phyloP scores from a whole-genome alignment of 768 basidiomycete species.

The Lactarius sanguifluus region DNA sequence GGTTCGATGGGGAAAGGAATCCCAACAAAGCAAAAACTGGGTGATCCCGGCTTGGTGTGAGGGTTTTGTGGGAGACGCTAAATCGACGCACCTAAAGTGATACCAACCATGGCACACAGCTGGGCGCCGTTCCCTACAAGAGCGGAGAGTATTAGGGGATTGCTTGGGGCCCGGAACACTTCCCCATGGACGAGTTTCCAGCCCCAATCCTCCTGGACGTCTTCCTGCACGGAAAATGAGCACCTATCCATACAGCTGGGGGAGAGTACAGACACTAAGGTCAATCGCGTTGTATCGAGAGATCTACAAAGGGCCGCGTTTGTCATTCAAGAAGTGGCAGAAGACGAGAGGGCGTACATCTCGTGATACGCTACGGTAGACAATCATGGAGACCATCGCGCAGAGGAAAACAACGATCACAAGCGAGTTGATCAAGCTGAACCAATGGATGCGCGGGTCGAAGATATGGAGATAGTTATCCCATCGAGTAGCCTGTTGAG shows the following conservation, averaged over 20 bases:
- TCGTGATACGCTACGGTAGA: conserved; percentile 80
- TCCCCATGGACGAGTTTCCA: conserved; percentile 98
- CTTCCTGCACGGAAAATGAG: conserved; percentile 56
- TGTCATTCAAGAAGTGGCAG: neutral
- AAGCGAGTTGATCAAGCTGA: conserved; percentile 89
- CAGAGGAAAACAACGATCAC: conserved; percentile 91
- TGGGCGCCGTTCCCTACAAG: conserved; percentile 92
- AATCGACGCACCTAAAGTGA: conserved; percentile 68
- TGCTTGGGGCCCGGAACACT: conserved; percentile 82
- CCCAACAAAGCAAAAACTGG: conserved; percentile 88
- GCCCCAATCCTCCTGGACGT: conserved; percentile 96
- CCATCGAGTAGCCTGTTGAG: conserved; percentile 83
- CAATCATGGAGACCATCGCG: conserved; percentile 89
- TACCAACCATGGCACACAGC: conserved; percentile 78
- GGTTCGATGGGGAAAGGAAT: conserved; percentile 93
- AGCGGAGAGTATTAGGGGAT: conserved; percentile 76
- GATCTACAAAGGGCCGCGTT: conserved; percentile 48
- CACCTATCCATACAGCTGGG: neutral
- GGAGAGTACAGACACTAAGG: conserved; percentile 59
- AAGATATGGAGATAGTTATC: conserved; percentile 94
- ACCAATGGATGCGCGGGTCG: conserved; percentile 95
- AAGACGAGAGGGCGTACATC: conserved; percentile 55
- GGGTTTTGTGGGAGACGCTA: neutral
- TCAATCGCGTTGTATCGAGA: conserved; percentile 95
- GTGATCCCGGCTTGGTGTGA: neutral